These are phyloP conservation scores for Sicyos edulis DNA, from an alignment of 306 rosid genomes.

Conservation along the genomic window DNA sequence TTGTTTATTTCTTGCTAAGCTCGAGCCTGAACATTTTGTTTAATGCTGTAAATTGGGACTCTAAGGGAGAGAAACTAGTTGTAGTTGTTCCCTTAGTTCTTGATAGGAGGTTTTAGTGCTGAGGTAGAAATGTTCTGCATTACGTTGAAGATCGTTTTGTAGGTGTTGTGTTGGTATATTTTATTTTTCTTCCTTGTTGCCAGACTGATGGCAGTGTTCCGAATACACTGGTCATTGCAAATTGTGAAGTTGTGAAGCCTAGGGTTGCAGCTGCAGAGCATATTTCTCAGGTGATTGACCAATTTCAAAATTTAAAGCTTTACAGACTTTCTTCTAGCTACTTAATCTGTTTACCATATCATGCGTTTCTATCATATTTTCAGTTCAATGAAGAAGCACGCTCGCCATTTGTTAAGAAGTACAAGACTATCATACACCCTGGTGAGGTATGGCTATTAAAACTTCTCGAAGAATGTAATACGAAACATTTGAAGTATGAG, in stretches of 20 bases:
- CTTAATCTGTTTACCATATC: background rate
- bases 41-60: no score
- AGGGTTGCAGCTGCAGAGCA: conserved; percentile 99
- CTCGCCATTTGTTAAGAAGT: conserved; percentile 98
- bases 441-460: conserved; percentile 69
- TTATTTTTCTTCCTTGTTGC: background rate
- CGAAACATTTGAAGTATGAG: background rate
- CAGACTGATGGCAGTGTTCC: conserved; percentile 99
- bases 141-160: background rate
- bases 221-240: conserved; percentile 92
- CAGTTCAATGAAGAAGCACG: conserved; percentile 99
- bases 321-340: conserved; percentile 15
- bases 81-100: background rate
- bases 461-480: background rate
- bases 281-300: conserved; percentile 68
- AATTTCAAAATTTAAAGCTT: background rate
- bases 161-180: background rate
- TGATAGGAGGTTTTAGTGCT: background rate
- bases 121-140: background rate
- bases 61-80: background rate
- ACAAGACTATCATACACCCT: conserved; percentile 96
- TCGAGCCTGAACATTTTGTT: background rate
- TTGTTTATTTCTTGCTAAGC: background rate
- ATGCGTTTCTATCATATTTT: conserved; percentile 13
- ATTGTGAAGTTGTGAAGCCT: conserved; percentile 93